A percentile compares a stretch with the other conserved stretches of the same genome.
phyloP scores from a whole-genome alignment of 106 monocot species.

The Triglochin maritima region DNA sequence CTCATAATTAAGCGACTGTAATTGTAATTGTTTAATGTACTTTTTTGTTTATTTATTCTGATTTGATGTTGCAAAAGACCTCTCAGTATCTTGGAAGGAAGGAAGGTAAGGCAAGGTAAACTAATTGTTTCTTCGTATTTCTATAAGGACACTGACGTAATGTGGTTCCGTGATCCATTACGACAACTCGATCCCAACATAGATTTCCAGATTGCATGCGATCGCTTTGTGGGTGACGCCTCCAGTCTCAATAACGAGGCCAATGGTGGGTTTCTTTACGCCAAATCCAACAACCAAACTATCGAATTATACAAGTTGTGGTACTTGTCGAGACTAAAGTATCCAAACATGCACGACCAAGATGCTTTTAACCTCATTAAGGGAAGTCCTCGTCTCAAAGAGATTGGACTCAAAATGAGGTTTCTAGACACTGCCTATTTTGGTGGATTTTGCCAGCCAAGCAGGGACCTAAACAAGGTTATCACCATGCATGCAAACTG shows the following conservation, averaged over 20 bases:
- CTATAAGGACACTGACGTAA: conserved; percentile 9
- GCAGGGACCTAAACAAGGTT: conserved; percentile 16
- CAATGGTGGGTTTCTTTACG: conserved; percentile 12
- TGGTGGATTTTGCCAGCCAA: conserved; percentile 16
- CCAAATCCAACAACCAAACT: conserved; percentile 8
- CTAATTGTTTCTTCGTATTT: background rate
- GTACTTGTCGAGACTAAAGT: conserved; percentile 8
- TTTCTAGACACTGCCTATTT: conserved; percentile 14
- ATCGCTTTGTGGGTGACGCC: background rate
- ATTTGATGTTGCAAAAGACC: too few species aligned
- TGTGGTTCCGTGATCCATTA: conserved; percentile 15
- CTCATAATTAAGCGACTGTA: too few species aligned
- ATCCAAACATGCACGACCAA: conserved; percentile 13
- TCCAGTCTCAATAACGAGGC: background rate
- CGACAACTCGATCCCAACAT: background rate
- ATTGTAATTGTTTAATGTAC: too few species aligned
- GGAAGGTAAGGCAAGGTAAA: too few species aligned
- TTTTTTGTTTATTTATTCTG: too few species aligned
- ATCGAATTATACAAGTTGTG: conserved; percentile 15
- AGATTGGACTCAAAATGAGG: conserved; percentile 8
- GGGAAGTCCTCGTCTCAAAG: background rate
- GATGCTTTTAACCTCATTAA: conserved; percentile 17
- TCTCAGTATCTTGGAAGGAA: too few species aligned
- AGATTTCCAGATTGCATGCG: conserved; percentile 17
- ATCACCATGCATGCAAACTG: conserved; percentile 20